A percentile compares a stretch with the other conserved stretches of the same genome.
phyloP scores from a whole-genome alignment of 2,329 filamentous ascomycete genomes.

The Aspergillus calidoustus region DNA sequence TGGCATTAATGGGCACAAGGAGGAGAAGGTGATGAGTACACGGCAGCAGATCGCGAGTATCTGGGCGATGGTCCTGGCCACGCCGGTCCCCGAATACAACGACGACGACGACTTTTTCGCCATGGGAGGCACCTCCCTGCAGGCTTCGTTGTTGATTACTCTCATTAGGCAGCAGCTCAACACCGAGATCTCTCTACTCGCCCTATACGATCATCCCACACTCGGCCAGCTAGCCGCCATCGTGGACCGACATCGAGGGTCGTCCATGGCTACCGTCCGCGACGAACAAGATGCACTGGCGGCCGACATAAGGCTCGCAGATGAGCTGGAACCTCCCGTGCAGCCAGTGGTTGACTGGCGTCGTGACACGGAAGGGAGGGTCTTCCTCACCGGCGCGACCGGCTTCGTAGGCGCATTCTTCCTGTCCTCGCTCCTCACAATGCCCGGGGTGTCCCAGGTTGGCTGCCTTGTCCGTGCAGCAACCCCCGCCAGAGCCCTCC shows the following conservation, averaged over 20 bases:
- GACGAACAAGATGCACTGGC: neutral
- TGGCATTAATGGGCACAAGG: no score
- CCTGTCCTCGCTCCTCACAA: constrained; percentile 8
- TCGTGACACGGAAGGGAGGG: constrained; percentile 13
- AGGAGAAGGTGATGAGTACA: no score
- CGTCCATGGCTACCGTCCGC: neutral
- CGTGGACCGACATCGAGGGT: neutral
- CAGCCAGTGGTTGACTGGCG: constrained; percentile 11
- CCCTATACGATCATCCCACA: neutral
- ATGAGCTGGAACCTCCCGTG: neutral
- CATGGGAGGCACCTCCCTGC: neutral
- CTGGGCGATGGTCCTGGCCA: neutral
- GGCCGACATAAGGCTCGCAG: neutral
- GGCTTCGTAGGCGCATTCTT: constrained; percentile 23
- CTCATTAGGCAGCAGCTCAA: neutral
- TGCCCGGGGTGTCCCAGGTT: constrained; percentile 17
- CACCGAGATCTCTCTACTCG: neutral
- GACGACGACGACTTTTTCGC: neutral
- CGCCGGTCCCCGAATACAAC: neutral
- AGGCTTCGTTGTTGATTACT: neutral
- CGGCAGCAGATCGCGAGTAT: neutral
- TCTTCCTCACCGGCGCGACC: constrained; percentile 24
- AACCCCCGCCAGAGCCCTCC: neutral
- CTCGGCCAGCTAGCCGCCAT: neutral
- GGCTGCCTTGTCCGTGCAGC: constrained; percentile 23